These are phyloP conservation scores for Populus deltoides DNA, from an alignment of 345 rosid genomes.

Conservation along the genomic window DNA sequence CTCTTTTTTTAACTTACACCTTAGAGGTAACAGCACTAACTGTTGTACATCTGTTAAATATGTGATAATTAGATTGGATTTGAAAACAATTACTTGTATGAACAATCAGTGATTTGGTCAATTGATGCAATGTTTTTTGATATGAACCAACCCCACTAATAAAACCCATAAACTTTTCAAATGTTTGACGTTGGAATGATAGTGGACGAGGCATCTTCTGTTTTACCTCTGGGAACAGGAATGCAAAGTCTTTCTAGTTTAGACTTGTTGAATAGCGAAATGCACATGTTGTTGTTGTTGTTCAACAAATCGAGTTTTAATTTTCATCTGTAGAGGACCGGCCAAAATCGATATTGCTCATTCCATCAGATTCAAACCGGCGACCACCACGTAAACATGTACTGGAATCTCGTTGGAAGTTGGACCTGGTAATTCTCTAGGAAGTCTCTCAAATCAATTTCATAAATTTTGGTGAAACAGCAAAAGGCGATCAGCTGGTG, in stretches of 20 bases:
- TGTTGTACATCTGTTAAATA: background rate
- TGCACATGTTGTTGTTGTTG: background rate
- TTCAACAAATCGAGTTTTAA: background rate
- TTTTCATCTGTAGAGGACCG: background rate
- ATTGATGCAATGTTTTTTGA: background rate
- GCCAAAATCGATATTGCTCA: background rate
- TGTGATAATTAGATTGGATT: background rate
- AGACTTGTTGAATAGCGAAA: background rate
- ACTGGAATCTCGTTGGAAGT: background rate
- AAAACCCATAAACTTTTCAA: background rate
- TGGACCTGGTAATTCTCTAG: background rate
- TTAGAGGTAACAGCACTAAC: background rate
- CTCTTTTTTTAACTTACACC: background rate
- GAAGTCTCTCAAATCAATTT: background rate
- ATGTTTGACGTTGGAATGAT: background rate
- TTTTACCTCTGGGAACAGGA: background rate
- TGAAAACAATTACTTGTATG: background rate
- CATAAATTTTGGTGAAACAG: background rate
- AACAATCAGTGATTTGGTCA: background rate
- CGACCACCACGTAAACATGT: background rate
- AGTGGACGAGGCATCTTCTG: background rate
- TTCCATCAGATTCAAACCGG: background rate
- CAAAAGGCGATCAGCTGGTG: background rate
- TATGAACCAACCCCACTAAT: constrained; percentile 24
- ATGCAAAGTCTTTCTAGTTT: background rate